Conservation (phyloP, 2,329 filamentous ascomycete species). For the Talaromyces sp. region DNA sequence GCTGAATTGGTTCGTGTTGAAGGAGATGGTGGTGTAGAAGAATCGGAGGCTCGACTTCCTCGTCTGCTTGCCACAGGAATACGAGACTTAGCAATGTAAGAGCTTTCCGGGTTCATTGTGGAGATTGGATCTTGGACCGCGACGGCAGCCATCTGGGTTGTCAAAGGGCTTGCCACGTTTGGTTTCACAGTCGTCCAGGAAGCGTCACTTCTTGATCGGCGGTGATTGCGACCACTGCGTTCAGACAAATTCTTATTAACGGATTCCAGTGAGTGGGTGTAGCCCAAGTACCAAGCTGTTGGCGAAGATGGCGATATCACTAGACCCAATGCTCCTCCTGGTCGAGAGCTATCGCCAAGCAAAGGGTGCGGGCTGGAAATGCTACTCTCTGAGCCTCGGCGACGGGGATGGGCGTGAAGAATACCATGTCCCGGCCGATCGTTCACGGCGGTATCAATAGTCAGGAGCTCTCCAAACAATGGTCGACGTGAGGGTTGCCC, state of each 20-base stretch:
- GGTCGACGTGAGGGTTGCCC: slow-evolving; percentile 47
- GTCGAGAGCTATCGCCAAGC: slow-evolving; percentile 39
- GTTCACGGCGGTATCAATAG: slow-evolving; percentile 55
- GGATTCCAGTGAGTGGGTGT: slow-evolving; percentile 45
- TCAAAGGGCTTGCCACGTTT: slow-evolving; percentile 31
- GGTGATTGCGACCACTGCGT: slow-evolving; percentile 31
- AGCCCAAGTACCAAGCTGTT: slow-evolving; percentile 63
- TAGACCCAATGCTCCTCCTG: slow-evolving; percentile 28
- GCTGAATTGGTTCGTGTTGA: slow-evolving; percentile 37
- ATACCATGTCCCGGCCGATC: slow-evolving; percentile 58
- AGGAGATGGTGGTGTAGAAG: slow-evolving; percentile 38
- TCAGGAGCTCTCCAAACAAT: slow-evolving; percentile 72
- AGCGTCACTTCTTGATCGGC: slow-evolving; percentile 58
- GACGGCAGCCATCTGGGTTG: slow-evolving; percentile 38
- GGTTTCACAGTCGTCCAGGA: slow-evolving; percentile 37
- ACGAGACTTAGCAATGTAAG: slow-evolving; percentile 42
- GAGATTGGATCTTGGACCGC: slow-evolving; percentile 29
- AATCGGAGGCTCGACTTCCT: slow-evolving; percentile 40
- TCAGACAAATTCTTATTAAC: slow-evolving; percentile 28
- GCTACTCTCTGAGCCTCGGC: slow-evolving; percentile 71
- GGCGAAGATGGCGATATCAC: slow-evolving; percentile 63
- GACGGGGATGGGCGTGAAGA: slow-evolving; percentile 47
- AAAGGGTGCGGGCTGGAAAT: slow-evolving; percentile 54
- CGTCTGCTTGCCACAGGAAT: slow-evolving; percentile 47
- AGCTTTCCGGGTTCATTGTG: slow-evolving; percentile 29